phyloP scores from a whole-genome alignment of 2,329 filamentous ascomycete genomes.

The Graphiopsis chlorocephala region DNA sequence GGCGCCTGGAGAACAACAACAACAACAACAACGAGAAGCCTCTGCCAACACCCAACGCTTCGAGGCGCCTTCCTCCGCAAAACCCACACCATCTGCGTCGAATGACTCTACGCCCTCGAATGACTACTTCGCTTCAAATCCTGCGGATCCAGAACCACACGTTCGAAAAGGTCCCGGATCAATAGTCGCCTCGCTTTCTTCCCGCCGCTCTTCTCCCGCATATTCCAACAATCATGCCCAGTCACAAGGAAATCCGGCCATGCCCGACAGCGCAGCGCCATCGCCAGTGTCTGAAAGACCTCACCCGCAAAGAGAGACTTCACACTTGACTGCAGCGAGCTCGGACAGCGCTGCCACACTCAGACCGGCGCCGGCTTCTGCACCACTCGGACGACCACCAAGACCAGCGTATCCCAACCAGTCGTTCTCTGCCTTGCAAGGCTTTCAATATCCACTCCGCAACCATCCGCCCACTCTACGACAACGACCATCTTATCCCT shows the following conservation, averaged over 20 bases:
- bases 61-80: conserved; percentile 34
- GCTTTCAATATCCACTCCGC: conserved; percentile 43
- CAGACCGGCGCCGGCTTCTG: conserved; percentile 28
- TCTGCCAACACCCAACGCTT: conserved; percentile 41
- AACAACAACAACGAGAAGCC: conserved; percentile 27
- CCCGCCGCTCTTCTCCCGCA: conserved; percentile 3
- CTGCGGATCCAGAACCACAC: not conserved
- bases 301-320: conserved; percentile 40
- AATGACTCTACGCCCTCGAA: not conserved
- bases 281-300: conserved; percentile 24
- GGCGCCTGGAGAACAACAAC: conserved; percentile 15
- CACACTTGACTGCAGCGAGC: conserved; percentile 42
- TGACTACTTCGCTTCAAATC: conserved; percentile 9
- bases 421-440: conserved; percentile 48
- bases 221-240: not conserved
- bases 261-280: not conserved
- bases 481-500: conserved; percentile 42
- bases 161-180: not conserved
- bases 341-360: conserved; percentile 34
- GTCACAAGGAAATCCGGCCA: not conserved
- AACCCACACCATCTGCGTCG: not conserved
- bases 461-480: conserved; percentile 36
- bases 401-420: conserved; percentile 48
- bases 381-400: conserved; percentile 23
- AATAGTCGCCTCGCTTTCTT: not conserved